Evolutionary conservation across 192 early-diverging fungal species (phyloP), one percentile per base, ranked within the genome.

Genomic region (Kappamyces sp.): DNA sequence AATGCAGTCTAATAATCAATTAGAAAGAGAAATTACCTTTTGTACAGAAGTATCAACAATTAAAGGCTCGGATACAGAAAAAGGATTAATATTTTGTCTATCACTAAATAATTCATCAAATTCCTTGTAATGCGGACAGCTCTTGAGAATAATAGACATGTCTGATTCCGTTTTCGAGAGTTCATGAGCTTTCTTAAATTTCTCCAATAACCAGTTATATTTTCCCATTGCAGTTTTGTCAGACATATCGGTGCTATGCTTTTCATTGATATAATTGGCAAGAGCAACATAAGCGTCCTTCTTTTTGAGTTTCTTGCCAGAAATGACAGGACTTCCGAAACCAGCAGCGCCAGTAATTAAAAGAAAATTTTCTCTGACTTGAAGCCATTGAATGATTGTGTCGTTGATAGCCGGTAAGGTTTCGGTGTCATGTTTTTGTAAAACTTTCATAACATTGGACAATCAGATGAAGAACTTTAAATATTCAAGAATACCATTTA

Each of bases 21-120:
- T 13, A 46, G 12, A 12, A 46, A n/a, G 12, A 12, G 12, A 0
- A n/a, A 12, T 13, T 46, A 13, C 12, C 12, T n/a, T 46, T 0
- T 0, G 0, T n/a, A 46, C 13, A n/a, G 44, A 13, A n/a, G 44
- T 13, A 46, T 12, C 12, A n/a, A 13, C 12, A 46, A 13, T 12
- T 12, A 13, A 12, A 46, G 44, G 44, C 13, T 46, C 44, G 13
- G 13, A 46, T 0, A 46, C 13, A 46, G 12, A n/a, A 13, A 13
- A 46, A 46, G 44, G 44, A 46, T 46, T 46, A 13, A 46, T 46
- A 46, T 46, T 46, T 46, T 46, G 44, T n/a, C 44, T 12, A n/a
- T 46, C 12, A 46, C 44, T 13, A 13, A n/a, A 46, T 13, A 46
- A 46, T 46, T 46, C 44, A 46, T 46, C 44, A 46, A 46, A 13